Conservation (phyloP, 2,329 filamentous ascomycete species). For the Tolypocladium nubicola region DNA sequence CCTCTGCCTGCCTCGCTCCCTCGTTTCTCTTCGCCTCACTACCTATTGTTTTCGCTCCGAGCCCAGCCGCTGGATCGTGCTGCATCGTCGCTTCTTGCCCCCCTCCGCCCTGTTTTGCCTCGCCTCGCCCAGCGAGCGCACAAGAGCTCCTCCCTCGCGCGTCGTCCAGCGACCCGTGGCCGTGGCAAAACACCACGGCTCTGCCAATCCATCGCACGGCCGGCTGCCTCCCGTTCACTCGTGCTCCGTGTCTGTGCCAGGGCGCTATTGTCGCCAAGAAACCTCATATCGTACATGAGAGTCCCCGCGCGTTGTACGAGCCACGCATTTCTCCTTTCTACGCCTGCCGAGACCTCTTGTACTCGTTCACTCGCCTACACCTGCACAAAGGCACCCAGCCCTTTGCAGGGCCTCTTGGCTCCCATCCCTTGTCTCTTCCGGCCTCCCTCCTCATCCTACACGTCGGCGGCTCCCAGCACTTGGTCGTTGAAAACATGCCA, state of each 20-base stretch:
- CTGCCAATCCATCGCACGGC: background rate
- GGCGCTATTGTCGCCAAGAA: background rate
- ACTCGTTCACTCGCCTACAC: background rate
- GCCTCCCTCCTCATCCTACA: background rate
- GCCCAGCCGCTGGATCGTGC: background rate
- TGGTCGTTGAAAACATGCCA: background rate
- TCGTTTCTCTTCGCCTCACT: background rate
- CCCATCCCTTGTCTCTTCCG: background rate
- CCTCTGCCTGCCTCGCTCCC: background rate
- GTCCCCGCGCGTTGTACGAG: background rate
- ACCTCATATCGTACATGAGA: background rate
- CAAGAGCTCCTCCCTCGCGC: background rate
- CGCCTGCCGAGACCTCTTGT: background rate
- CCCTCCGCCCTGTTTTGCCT: background rate
- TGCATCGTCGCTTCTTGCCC: background rate
- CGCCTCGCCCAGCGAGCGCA: background rate
- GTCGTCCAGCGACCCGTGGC: background rate
- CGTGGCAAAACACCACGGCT: background rate
- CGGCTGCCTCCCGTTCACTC: background rate
- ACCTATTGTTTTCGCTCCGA: background rate
- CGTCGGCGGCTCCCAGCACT: background rate
- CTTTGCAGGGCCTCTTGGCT: background rate
- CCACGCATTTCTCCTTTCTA: background rate
- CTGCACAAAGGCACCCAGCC: background rate
- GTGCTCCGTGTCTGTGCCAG: constrained; percentile 1